Evolutionary conservation across 805 yeast species (phyloP), one percentile per base, ranked within the genome.

Genomic region (Sugiyamaella lignohabitans): DNA sequence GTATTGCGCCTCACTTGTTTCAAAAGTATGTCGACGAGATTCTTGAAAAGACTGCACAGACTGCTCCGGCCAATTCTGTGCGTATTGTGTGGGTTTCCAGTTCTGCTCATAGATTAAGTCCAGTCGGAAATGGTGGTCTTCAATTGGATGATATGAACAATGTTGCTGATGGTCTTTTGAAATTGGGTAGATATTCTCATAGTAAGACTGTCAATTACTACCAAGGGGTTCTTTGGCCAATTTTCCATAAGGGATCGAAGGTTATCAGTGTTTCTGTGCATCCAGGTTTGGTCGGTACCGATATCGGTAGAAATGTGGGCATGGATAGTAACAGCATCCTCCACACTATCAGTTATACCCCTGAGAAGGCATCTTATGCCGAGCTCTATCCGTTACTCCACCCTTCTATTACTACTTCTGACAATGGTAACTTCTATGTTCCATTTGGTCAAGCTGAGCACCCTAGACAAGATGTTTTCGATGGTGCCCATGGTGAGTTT

Each of bases 21-120:
- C 69, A 72, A 48, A 63, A 64, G 45, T 54, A 63, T 18, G 53
- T 73, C 41, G 62, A 60, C 17, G 72, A 73, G 5, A 49, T 70
- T 2, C 48, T 75, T 20, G 46, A 63, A 21, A 54, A 61, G 24
- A 59, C 73, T 2, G 62, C 68, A 1, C 45, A 57, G 24, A 42
- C 44, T 2, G 56, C 60, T 4, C 52, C 58, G 19, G 48, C 58
- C 1, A 54, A 52, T 39, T 63, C 71, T 8, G 61, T 58, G 16
- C 61, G 80, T 42, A 62, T 74, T 29, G 67, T 75, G 3, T 74
- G 76, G 71, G 63, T 73, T 1, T 53, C 74, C 2, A 73, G 78
- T 1, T 41, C 63, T 34, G 72, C 67, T 1, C 73, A 68, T 35
- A 44, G 50, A 22, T 29, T 52, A 16, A 53, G 61, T 0, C 62